Conservation (phyloP, 2,329 filamentous ascomycete genomes). For the Calonectria crousiana region DNA sequence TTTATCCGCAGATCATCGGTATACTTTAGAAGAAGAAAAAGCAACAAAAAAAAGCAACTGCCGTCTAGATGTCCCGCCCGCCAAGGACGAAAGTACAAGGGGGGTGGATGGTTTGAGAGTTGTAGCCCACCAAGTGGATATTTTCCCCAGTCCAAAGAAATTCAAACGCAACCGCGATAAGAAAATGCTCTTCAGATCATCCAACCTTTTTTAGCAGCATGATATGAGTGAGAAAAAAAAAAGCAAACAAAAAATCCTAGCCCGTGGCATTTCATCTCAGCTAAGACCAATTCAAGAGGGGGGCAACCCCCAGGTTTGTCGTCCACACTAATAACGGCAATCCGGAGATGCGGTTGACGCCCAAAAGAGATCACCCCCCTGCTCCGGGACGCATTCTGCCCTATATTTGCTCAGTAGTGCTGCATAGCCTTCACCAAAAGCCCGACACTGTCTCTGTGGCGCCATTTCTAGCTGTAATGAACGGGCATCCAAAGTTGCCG, state of each 20-base stretch:
- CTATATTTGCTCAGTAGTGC: not conserved
- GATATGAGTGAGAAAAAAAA: not conserved
- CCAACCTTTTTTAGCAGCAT: not conserved
- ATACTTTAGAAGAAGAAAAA: constrained; percentile 39
- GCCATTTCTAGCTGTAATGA: not conserved
- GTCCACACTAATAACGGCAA: not conserved
- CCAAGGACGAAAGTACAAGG: not conserved
- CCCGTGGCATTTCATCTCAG: not conserved
- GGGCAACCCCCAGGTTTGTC: not conserved
- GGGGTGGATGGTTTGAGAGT: not conserved
- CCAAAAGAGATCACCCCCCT: not conserved
- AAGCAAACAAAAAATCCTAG: not conserved
- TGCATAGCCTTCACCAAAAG: not conserved
- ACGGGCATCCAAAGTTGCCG: not conserved
- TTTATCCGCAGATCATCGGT: constrained; percentile 37
- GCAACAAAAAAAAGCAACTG: constrained; percentile 30
- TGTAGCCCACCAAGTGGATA: not conserved
- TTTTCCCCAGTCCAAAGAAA: not conserved
- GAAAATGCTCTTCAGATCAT: not conserved
- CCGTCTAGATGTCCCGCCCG: not conserved
- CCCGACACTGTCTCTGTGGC: not conserved
- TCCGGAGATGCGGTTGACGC: not conserved
- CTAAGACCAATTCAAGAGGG: not conserved
- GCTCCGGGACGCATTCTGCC: not conserved
- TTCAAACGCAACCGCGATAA: not conserved